These are phyloP conservation scores for Neopestalotiopsis clavispora DNA, from an alignment of 2,329 filamentous ascomycete genomes.

Conservation along the genomic window DNA sequence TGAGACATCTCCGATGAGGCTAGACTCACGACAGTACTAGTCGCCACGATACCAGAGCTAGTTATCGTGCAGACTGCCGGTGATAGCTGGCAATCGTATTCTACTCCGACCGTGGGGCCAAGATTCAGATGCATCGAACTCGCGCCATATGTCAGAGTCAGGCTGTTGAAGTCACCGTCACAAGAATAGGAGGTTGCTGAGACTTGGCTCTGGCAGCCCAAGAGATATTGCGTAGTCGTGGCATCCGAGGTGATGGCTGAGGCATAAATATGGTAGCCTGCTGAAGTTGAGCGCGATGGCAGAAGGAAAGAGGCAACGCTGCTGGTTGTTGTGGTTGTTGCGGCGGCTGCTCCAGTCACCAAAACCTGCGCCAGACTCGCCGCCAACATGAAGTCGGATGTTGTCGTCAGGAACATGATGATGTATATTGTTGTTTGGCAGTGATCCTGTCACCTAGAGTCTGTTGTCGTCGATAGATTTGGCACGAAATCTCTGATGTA, in stretches of 20 bases:
- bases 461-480: neutral
- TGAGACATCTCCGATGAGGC: constrained; percentile 15
- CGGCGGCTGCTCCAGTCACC: neutral
- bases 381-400: neutral
- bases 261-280: constrained; percentile 14
- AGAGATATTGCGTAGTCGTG: constrained; percentile 7
- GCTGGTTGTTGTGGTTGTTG: constrained; percentile 5
- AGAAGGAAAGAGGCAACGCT: neutral
- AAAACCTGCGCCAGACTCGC: neutral
- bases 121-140: constrained; percentile 13
- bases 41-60: constrained; percentile 17
- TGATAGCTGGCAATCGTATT: constrained; percentile 14
- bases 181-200: neutral
- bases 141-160: constrained; percentile 9
- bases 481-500: neutral
- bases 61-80: constrained; percentile 11
- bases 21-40: constrained; percentile 7
- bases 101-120: neutral
- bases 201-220: constrained; percentile 8
- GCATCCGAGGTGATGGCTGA: constrained; percentile 4
- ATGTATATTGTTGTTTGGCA: neutral
- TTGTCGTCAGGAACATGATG: neutral
- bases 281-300: constrained; percentile 11
- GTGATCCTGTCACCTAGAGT: neutral
- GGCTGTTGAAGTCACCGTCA: constrained; percentile 11